phyloP scores from a whole-genome alignment of 306 rosid species.

The Cotoneaster glaucophyllus region DNA sequence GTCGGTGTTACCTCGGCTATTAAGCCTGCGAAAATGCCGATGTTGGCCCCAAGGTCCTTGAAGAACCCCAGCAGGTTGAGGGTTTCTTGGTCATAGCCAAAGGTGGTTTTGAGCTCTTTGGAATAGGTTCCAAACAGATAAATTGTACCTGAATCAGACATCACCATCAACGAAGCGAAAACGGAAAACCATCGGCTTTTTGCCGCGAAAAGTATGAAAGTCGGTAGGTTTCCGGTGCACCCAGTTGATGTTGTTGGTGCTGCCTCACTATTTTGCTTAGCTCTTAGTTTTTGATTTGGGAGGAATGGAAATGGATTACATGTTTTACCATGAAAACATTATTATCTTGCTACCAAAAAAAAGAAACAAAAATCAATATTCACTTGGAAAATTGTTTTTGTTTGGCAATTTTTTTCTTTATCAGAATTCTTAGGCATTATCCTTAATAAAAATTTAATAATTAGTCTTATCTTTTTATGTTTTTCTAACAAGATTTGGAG shows the following conservation, averaged over 20 bases:
- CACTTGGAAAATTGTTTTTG: not conserved
- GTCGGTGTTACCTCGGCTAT: constrained; percentile 1
- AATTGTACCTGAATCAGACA: not conserved
- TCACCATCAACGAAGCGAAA: constrained; percentile 1
- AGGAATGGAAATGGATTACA: not conserved
- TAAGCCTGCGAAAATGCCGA: not conserved
- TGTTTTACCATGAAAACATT: not conserved
- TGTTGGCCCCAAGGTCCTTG: constrained; percentile 6
- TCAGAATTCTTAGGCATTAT: not conserved
- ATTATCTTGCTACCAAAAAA: not conserved
- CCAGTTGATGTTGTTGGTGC: not conserved
- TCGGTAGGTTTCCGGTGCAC: not conserved
- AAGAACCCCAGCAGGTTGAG: not conserved
- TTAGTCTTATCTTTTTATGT: no score
- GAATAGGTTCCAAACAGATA: constrained; percentile 10
- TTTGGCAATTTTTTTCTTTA: not conserved
- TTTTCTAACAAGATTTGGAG: not conserved
- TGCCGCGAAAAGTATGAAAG: not conserved
- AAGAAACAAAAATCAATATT: not conserved
- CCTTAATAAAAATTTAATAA: not conserved
- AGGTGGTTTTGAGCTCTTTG: constrained; percentile 2
- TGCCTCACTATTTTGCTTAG: not conserved
- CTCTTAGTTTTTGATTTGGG: not conserved
- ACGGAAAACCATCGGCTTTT: constrained; percentile 8
- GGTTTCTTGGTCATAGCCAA: constrained; percentile 13